Percentiles rank a stretch among this genome's conserved stretches.
Conservation (phyloP, 1,284 basidiomycete species). For the Earliella scabrosa region DNA sequence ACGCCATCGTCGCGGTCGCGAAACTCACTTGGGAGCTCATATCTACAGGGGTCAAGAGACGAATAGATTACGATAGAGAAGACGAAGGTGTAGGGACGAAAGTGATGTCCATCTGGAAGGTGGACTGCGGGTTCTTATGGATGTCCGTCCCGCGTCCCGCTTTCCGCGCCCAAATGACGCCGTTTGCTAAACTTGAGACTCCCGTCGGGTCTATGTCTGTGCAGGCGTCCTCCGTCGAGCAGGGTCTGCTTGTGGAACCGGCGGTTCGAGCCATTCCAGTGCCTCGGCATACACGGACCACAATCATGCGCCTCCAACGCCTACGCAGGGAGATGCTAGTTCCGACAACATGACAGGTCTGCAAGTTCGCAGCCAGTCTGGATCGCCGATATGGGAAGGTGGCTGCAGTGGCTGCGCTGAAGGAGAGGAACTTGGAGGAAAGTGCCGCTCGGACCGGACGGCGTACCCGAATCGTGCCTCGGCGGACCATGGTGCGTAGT, state of each 20-base stretch:
- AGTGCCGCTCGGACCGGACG: background rate
- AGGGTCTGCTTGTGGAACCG: background rate
- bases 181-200: conserved; percentile 7
- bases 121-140: background rate
- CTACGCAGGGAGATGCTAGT: background rate
- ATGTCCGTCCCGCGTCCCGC: background rate
- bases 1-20: background rate
- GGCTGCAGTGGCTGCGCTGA: background rate
- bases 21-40: conserved; percentile 22
- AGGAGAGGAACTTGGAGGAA: background rate
- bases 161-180: background rate
- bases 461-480: background rate
- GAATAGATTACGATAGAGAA: background rate
- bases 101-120: background rate
- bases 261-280: background rate
- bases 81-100: background rate
- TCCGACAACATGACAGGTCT: background rate
- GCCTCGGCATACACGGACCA: background rate
- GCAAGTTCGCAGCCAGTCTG: conserved; percentile 2
- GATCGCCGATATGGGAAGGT: background rate
- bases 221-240: background rate
- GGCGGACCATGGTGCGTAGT: background rate
- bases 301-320: conserved; percentile 2
- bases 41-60: background rate
- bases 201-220: conserved; percentile 1